These are phyloP conservation scores for Salix caprea DNA, from an alignment of 345 rosid species.

Conservation along the genomic window DNA sequence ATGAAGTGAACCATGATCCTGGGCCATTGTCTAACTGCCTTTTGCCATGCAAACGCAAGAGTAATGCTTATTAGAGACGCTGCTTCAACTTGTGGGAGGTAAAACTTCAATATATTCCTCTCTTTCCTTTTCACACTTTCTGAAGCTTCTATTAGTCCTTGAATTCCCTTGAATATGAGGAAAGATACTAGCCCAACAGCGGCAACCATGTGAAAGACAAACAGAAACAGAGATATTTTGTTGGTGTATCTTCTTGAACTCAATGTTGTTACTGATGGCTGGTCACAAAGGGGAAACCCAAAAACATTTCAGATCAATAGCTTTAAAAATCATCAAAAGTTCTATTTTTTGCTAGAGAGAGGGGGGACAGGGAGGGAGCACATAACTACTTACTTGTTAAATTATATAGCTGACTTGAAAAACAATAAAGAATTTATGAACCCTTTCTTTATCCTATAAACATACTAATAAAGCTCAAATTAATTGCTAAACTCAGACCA, in stretches of 20 bases:
- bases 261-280: conserved; percentile 56
- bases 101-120: conserved; percentile 45
- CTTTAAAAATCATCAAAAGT: conserved; percentile 7
- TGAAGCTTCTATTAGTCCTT: conserved; percentile 63
- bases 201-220: conserved; percentile 55
- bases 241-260: conserved; percentile 83
- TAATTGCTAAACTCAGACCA: not conserved
- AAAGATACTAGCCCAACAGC: conserved; percentile 69
- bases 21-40: conserved; percentile 74
- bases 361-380: not conserved
- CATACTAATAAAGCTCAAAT: conserved; percentile 6
- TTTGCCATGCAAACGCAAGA: conserved; percentile 87
- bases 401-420: not conserved
- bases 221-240: conserved; percentile 65
- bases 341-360: not conserved
- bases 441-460: conserved; percentile 13
- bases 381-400: not conserved
- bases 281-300: conserved; percentile 7
- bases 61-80: conserved; percentile 75
- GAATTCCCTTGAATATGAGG: conserved; percentile 82
- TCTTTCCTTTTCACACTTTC: conserved; percentile 47
- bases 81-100: conserved; percentile 87
- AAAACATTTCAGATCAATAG: not conserved
- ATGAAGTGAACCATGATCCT: conserved; percentile 77
- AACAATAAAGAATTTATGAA: conserved; percentile 9